Evolutionary conservation across 192 early-diverging fungal genomes (phyloP).

Genomic region (Backusella morwellensis): DNA sequence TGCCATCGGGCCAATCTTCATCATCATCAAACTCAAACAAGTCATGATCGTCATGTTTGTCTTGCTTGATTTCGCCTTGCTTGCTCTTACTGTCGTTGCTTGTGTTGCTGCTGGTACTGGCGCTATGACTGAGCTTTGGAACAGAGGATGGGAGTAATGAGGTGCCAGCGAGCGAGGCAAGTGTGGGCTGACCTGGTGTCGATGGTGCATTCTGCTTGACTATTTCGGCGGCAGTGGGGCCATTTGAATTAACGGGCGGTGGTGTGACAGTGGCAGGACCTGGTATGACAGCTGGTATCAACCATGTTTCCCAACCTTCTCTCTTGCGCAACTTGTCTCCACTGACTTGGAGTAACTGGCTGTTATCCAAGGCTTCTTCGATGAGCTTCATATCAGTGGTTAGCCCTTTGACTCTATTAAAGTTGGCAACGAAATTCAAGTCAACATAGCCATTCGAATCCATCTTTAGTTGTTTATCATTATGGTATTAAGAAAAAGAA

Average conservation of each 20-base stretch:
- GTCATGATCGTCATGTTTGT: conserved; percentile 56
- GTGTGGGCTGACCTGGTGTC: background rate
- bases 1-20: conserved; percentile 66
- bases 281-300: conserved; percentile 37
- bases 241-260: background rate
- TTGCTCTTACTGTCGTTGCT: background rate
- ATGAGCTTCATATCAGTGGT: conserved; percentile 66
- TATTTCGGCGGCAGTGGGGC: background rate
- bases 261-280: background rate
- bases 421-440: conserved; percentile 73
- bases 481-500: background rate
- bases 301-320: conserved; percentile 86
- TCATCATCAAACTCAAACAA: conserved; percentile 69
- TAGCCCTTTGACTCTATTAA: conserved; percentile 83
- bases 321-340: conserved; percentile 55
- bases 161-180: background rate
- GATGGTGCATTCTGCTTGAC: background rate
- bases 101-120: background rate
- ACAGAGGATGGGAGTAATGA: background rate
- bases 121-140: background rate
- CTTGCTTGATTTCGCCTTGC: background rate
- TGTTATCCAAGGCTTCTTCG: conserved; percentile 50
- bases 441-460: conserved; percentile 81
- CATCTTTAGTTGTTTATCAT: conserved; percentile 50
- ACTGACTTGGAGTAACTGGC: conserved; percentile 34